Percentiles rank a stretch among this genome's conserved stretches.
Evolutionary conservation across 768 basidiomycete genomes (phyloP).

Genomic region (Antrodiella citrinella): DNA sequence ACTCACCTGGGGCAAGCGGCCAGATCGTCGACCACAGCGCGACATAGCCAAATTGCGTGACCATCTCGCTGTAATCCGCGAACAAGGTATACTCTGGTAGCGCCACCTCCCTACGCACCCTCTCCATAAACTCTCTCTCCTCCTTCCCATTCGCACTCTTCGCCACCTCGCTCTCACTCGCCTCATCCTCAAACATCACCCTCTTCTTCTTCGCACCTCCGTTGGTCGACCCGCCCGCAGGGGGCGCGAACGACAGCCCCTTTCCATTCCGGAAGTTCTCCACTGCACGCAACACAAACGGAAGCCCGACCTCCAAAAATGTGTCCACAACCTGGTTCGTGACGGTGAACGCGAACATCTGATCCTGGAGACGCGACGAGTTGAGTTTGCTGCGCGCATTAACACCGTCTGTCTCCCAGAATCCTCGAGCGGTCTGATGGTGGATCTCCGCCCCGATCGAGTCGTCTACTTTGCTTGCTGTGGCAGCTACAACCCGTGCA

Average conservation of each 20-base stretch:
- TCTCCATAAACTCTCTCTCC: slow-evolving; percentile 75
- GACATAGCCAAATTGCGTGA: slow-evolving; percentile 90
- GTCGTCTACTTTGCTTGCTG: slow-evolving; percentile 7
- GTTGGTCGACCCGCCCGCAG: slow-evolving; percentile 7
- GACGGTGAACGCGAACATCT: slow-evolving; percentile 90
- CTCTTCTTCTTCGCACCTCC: slow-evolving; percentile 46
- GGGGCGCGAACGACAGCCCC: slow-evolving; percentile 15
- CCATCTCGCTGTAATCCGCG: slow-evolving; percentile 94
- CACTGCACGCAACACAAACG: slow-evolving; percentile 62
- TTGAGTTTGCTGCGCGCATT: slow-evolving; percentile 53
- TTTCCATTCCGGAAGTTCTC: slow-evolving; percentile 41
- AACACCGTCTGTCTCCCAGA: slow-evolving; percentile 47
- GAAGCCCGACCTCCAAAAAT: slow-evolving; percentile 73
- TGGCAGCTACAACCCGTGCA: slow-evolving; percentile 15
- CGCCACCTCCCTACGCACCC: slow-evolving; percentile 66
- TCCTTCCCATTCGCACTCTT: slow-evolving; percentile 33
- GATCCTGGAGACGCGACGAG: slow-evolving; percentile 67
- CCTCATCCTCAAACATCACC: slow-evolving; percentile 66
- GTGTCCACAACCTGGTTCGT: slow-evolving; percentile 81
- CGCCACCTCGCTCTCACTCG: slow-evolving; percentile 30
- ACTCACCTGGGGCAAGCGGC: slow-evolving; percentile 76
- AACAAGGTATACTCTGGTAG: slow-evolving; percentile 79
- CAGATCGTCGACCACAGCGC: slow-evolving; percentile 90
- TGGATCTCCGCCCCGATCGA: slow-evolving; percentile 11
- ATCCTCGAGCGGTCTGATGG: slow-evolving; percentile 11